Percentiles rank a stretch among this genome's conserved stretches.
Conservation (phyloP, 345 rosid genomes). For the Hibiscus mutabilis region DNA sequence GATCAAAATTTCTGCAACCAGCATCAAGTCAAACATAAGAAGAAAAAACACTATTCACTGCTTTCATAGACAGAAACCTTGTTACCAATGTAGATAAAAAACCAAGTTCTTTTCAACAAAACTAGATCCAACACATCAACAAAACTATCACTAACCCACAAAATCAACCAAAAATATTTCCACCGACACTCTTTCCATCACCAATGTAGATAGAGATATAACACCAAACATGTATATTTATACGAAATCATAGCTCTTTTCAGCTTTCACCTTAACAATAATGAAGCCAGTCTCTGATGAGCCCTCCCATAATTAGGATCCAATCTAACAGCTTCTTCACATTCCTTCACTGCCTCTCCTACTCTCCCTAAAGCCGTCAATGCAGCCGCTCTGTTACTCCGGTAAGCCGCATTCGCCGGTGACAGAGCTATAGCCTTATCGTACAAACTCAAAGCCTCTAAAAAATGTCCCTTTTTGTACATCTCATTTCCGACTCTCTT, state of each 20-base stretch:
- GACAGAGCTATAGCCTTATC: slow-evolving; percentile 69
- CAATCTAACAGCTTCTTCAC: slow-evolving; percentile 74
- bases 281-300: slow-evolving; percentile 73
- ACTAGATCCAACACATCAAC: neutral
- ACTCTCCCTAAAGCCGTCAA: slow-evolving; percentile 55
- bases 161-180: neutral
- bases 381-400: slow-evolving; percentile 80
- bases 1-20: slow-evolving; percentile 1
- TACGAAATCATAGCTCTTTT: neutral
- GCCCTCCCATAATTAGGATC: slow-evolving; percentile 76
- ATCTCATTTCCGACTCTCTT: slow-evolving; percentile 73
- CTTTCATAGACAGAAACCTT: neutral
- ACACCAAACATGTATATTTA: neutral
- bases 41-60: too few species aligned
- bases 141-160: neutral
- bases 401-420: slow-evolving; percentile 62
- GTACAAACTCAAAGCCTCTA: slow-evolving; percentile 72
- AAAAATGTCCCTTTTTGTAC: slow-evolving; percentile 63
- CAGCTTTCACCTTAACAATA: slow-evolving; percentile 86
- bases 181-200: neutral
- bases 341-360: slow-evolving; percentile 73
- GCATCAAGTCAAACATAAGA: neutral
- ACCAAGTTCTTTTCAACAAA: neutral
- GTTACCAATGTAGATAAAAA: neutral
- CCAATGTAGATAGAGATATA: slow-evolving; percentile 6